Conservation (phyloP, 306 rosid species). For the Rosa rugosa region DNA sequence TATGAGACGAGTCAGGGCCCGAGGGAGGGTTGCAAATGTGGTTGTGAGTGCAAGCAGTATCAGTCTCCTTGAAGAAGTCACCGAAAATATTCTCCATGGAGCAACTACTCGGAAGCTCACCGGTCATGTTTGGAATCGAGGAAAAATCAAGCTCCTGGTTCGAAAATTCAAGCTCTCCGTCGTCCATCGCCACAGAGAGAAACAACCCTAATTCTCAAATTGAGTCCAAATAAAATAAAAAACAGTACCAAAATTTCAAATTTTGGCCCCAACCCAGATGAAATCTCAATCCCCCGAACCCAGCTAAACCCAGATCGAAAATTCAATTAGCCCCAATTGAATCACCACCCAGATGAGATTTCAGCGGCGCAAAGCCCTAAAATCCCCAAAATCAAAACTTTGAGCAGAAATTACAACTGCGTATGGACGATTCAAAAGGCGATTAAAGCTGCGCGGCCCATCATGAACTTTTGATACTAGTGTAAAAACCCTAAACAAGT, state of each 20-base stretch:
- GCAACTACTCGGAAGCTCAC: constrained; percentile 63
- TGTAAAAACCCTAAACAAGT: constrained; percentile 25
- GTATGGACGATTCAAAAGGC: constrained; percentile 2
- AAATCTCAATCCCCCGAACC: constrained; percentile 8
- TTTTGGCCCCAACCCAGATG: constrained; percentile 1
- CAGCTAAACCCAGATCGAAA: constrained; percentile 15
- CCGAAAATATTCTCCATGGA: constrained; percentile 89
- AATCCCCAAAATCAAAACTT: not conserved
- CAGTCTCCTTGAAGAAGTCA: constrained; percentile 72
- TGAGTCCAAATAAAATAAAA: not conserved
- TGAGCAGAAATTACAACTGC: constrained; percentile 9
- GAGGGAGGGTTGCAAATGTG: constrained; percentile 95
- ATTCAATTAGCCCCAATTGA: not conserved
- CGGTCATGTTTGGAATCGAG: constrained; percentile 60
- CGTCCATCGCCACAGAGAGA: constrained; percentile 55
- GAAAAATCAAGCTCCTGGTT: constrained; percentile 58
- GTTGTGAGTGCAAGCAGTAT: constrained; percentile 80
- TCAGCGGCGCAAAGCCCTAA: not conserved
- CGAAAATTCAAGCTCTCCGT: constrained; percentile 84
- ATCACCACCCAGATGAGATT: constrained; percentile 3
- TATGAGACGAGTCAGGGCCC: constrained; percentile 87
- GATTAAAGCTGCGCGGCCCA: not conserved
- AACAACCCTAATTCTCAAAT: not conserved
- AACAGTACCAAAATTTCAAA: not conserved
- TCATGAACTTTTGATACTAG: not conserved